Evolutionary conservation across 1,139 yeast species (phyloP), one percentile per base, ranked within the genome.

Genomic region (Blastobotrys indianensis): DNA sequence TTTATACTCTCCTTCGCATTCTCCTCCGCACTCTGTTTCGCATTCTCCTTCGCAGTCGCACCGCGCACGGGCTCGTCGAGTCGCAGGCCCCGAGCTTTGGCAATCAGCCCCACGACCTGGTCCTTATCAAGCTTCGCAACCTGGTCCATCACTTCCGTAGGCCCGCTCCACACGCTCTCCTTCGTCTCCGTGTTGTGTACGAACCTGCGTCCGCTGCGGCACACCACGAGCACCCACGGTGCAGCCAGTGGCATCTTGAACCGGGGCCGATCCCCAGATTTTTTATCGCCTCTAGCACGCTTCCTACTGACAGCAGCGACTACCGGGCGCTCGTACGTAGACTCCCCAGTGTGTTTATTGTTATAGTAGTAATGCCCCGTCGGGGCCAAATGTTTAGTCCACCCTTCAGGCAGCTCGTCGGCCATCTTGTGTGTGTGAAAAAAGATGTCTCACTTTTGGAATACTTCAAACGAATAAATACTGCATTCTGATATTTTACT

Each of bases 11-110:
- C 46, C n/a, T 35, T 49, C 13, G 39, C 25, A 20, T 20, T 7
- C 25, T 20, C 25, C 25, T 4, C 4, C 7, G n/a, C n/a, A n/a
- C n/a, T 44, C 47, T 23, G 30, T 31, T 41, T 40, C 29, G 44
- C 55, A 59, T 6, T 55, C 55, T 39, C 54, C 61, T 29, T 33
- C 17, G n/a, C n/a, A n/a, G n/a, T n/a, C n/a, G n/a, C n/a, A n/a
- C n/a, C n/a, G n/a, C n/a, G n/a, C n/a, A n/a, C n/a, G n/a, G n/a
- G n/a, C n/a, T 49, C 52, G 13, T 49, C 51, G 8, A 67, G 49
- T n/a, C 55, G 48, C 32, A 71, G 56, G 0, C 81, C 81, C 31
- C 80, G 61, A 3, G 77, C 71, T 31, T 66, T 60, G 0, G 77
- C 80, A 11, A 75, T 59, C 46, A 74, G 52, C 32, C 65, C 44